Base-by-base conservation (phyloP, 148 eudicot genomes). In the Linanthus parryae region DNA sequence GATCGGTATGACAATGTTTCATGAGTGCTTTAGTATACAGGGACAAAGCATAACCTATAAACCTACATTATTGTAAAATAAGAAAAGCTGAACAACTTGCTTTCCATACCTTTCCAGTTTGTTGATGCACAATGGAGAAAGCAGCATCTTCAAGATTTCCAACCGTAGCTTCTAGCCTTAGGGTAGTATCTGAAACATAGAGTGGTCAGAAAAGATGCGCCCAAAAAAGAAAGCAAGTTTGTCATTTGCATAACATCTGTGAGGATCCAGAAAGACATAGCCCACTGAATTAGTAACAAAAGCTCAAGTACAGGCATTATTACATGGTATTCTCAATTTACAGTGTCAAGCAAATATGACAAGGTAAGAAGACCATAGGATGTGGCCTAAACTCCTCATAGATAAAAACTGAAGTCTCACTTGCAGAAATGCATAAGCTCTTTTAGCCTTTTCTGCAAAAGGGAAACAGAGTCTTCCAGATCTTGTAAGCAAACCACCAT, bases 81-180 rank as follows among this genome's bases (percentile, higher is more conserved):
- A 38, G n/a, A 38, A 38, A 14, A 38, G n/a, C 11, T 38, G 39
- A 61, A 47, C 29, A 25, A 28, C 19, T 41, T 66, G 57, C 68
- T 12, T 63, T 58, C 48, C 53, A 58, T n/a, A 57, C 31, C 48
- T 54, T 19, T 51, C 63, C 61, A 35, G 60, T 38, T 28, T 28
- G 63, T n/a, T 34, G 55, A 51, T 64, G 61, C 48, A 72, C 17
- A 57, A 54, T 48, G 61, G 52, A 68, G 24, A 71, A 53, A 15
- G 59, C 69, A 17, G 62, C 68, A 44, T 76, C 81, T 63, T 76
- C 81, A 18, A 76, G 74, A 65, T 76, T 77, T 57, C 81, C 81
- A 61, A 76, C 71, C 39, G 72, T 54, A 21, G 71, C 70, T 64
- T 76, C 81, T 62, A 76, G 41, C 71, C 68, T 64, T 34, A 76